Conservation (phyloP, 768 basidiomycete genomes). For the Boletus eberwhitei region DNA sequence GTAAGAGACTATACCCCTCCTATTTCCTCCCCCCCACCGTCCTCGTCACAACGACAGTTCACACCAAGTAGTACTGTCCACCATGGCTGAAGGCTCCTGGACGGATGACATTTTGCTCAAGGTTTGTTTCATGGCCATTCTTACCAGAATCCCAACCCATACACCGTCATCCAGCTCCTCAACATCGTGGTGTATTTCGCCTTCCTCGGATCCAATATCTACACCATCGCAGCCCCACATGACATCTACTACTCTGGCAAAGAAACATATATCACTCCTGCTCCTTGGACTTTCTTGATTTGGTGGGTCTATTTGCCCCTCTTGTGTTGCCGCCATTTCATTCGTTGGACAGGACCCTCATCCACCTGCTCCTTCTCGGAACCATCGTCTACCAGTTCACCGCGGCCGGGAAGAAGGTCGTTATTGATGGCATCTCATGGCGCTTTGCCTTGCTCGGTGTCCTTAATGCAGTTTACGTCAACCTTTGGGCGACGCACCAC, state of each 20-base stretch:
- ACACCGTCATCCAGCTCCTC: constrained; percentile 43
- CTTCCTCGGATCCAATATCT: constrained; percentile 89
- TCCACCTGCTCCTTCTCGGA: constrained; percentile 88
- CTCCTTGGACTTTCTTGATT: constrained; percentile 87
- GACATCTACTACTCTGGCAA: constrained; percentile 71
- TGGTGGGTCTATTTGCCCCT: constrained; percentile 48
- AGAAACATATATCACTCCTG: constrained; percentile 93
- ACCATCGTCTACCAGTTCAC: constrained; percentile 90
- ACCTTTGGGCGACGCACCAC: constrained; percentile 76
- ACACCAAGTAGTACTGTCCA: constrained; percentile 9
- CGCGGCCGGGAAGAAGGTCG: constrained; percentile 65
- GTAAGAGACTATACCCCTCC: constrained; percentile 15
- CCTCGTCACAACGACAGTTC: not conserved
- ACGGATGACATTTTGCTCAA: constrained; percentile 82
- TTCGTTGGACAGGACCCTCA: constrained; percentile 59
- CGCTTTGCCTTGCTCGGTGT: constrained; percentile 85
- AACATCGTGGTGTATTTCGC: constrained; percentile 82
- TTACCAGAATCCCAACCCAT: not conserved
- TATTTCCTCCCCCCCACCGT: constrained; percentile 9
- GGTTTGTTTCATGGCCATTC: constrained; percentile 33
- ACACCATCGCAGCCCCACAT: constrained; percentile 74
- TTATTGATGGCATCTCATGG: constrained; percentile 89
- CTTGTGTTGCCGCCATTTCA: constrained; percentile 6
- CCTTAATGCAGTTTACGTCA: constrained; percentile 87
- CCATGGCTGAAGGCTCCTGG: constrained; percentile 59